A percentile compares a stretch with the other conserved stretches of the same genome.
These are phyloP conservation scores for Ustilago shanxiensis DNA, from an alignment of 1,284 basidiomycete species.

Conservation along the genomic window DNA sequence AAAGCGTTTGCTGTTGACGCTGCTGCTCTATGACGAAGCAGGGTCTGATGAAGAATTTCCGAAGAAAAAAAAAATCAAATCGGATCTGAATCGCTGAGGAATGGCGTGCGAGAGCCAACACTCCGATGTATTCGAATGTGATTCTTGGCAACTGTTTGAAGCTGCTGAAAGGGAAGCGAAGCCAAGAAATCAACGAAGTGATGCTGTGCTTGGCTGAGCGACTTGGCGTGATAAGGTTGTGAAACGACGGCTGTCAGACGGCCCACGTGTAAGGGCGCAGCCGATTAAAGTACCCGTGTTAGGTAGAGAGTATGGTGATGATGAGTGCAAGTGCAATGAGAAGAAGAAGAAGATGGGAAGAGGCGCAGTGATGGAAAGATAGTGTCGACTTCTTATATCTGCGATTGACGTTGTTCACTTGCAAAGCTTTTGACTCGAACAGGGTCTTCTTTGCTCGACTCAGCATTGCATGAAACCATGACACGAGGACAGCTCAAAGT, in stretches of 20 bases:
- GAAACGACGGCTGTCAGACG: too few species aligned
- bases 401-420: background rate
- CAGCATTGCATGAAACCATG: too few species aligned
- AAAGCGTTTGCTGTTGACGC: background rate
- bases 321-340: too few species aligned
- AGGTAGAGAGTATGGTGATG: background rate
- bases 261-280: background rate
- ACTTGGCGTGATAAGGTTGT: background rate
- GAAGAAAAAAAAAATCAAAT: conserved; percentile 5
- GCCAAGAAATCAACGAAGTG: background rate
- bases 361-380: background rate
- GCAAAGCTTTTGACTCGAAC: background rate
- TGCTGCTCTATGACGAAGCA: conserved; percentile 15
- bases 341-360: background rate
- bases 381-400: background rate
- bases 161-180: background rate
- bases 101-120: conserved; percentile 4
- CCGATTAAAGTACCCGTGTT: background rate
- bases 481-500: background rate
- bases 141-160: conserved; percentile 5
- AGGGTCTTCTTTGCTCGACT: conserved; percentile 5
- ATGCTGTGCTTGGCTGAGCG: background rate
- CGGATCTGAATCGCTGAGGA: conserved; percentile 1
- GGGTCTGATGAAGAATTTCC: conserved; percentile 1
- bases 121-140: background rate